A percentile compares a stretch with the other conserved stretches of the same genome.
Evolutionary conservation across 2,329 filamentous ascomycete species (phyloP).

Genomic region (Cyanodermella asteris): DNA sequence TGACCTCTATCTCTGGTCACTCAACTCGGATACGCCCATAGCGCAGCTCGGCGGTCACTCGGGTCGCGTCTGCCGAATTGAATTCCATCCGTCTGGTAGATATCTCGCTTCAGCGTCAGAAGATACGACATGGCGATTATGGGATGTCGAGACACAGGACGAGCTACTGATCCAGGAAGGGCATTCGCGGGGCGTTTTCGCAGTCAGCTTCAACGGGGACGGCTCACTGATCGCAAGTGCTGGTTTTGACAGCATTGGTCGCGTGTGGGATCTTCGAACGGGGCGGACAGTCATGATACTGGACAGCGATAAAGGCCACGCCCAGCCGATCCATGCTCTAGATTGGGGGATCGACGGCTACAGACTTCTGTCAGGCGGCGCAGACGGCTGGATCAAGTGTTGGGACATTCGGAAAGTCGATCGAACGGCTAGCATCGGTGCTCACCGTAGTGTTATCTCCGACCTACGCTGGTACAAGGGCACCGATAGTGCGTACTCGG

Average conservation of each 20-base stretch:
- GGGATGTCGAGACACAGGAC: constrained; percentile 71
- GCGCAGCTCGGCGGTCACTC: constrained; percentile 65
- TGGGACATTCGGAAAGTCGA: constrained; percentile 90
- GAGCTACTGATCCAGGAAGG: constrained; percentile 83
- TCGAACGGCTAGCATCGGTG: constrained; percentile 64
- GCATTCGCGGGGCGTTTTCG: constrained; percentile 81
- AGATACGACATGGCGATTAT: constrained; percentile 90
- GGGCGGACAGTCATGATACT: constrained; percentile 91
- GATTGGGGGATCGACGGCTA: constrained; percentile 87
- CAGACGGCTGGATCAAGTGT: constrained; percentile 90
- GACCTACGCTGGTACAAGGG: constrained; percentile 92
- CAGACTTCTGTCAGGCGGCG: constrained; percentile 77
- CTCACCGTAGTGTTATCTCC: constrained; percentile 76
- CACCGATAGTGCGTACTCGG: constrained; percentile 47
- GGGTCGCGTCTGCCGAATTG: constrained; percentile 71
- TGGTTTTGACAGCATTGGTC: constrained; percentile 83
- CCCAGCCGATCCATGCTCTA: constrained; percentile 78
- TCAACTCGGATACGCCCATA: constrained; percentile 66
- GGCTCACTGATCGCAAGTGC: constrained; percentile 77
- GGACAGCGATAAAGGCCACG: constrained; percentile 75
- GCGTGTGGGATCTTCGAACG: constrained; percentile 85
- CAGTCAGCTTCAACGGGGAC: constrained; percentile 74
- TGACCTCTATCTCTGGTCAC: constrained; percentile 71
- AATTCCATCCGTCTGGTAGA: constrained; percentile 79
- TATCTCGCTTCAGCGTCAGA: constrained; percentile 87